Conservation (phyloP, 2,329 filamentous ascomycete species). For the Trichoderma sp. region DNA sequence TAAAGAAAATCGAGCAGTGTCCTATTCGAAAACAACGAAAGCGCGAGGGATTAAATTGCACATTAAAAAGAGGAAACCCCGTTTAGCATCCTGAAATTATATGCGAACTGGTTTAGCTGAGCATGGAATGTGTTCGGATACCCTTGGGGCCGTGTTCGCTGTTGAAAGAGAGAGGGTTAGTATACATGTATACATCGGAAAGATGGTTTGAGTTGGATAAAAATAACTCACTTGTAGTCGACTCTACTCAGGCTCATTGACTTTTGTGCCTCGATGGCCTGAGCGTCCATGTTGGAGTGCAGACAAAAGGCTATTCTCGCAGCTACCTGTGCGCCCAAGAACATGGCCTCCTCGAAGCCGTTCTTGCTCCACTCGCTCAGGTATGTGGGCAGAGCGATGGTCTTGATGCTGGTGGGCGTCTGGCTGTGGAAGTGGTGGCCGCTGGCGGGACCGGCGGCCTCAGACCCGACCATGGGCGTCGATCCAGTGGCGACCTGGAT, state of each 20-base stretch:
- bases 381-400: constrained; percentile 76
- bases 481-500: constrained; percentile 41
- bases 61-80: background rate
- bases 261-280: constrained; percentile 53
- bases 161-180: background rate
- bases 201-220: background rate
- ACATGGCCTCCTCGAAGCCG: constrained; percentile 76
- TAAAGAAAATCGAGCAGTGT: background rate
- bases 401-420: constrained; percentile 83
- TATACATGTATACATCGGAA: background rate
- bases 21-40: background rate
- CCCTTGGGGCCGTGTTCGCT: constrained; percentile 58
- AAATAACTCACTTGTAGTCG: constrained; percentile 60
- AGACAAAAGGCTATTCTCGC: constrained; percentile 63
- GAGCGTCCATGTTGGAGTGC: constrained; percentile 56
- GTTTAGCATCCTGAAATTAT: background rate
- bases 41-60: background rate
- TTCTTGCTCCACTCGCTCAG: constrained; percentile 88
- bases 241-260: constrained; percentile 59
- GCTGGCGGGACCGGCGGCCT: constrained; percentile 38
- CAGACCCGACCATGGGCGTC: constrained; percentile 45
- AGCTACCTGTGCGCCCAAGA: constrained; percentile 84
- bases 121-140: constrained; percentile 55
- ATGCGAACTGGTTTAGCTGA: constrained; percentile 36
- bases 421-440: constrained; percentile 61